A percentile compares a stretch with the other conserved stretches of the same genome.
Evolutionary conservation across 306 rosid species (phyloP).

Genomic region (Datisca glomerata): DNA sequence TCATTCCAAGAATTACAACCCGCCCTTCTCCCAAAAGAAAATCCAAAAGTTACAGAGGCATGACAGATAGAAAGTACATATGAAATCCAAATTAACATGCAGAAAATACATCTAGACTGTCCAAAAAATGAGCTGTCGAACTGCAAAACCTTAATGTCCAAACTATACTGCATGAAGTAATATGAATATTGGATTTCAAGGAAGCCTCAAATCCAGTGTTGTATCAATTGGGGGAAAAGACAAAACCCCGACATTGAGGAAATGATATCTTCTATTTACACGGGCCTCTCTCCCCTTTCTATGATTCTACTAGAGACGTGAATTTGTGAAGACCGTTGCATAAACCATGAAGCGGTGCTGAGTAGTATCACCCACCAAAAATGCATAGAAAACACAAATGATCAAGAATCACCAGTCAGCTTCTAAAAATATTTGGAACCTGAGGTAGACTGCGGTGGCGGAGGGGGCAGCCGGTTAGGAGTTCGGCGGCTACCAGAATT

Average conservation of each 20-base stretch:
- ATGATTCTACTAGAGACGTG: conserved; percentile 1
- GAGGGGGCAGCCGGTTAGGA: conserved; percentile 78
- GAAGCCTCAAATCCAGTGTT: conserved; percentile 17
- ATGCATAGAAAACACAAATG: conserved; percentile 26
- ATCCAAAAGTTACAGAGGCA: conserved; percentile 1
- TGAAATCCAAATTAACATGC: neutral
- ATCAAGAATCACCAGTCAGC: conserved; percentile 6
- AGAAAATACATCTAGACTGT: conserved; percentile 6
- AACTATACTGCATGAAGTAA: conserved; percentile 23
- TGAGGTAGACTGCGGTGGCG: conserved; percentile 64
- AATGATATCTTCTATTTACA: conserved; percentile 38
- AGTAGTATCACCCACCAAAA: conserved; percentile 36
- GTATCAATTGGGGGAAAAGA: neutral
- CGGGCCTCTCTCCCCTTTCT: conserved; percentile 15
- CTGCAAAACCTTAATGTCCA: conserved; percentile 5
- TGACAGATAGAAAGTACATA: neutral
- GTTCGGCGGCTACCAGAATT: conserved; percentile 81
- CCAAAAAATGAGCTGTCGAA: conserved; percentile 25
- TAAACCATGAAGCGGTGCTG: conserved; percentile 18
- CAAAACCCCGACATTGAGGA: conserved; percentile 32
- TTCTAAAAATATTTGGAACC: conserved; percentile 50
- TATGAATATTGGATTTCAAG: conserved; percentile 21
- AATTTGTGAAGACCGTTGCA: conserved; percentile 28
- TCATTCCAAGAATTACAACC: neutral
- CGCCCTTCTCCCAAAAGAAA: neutral